Conservation (phyloP, 257 asterid species). For the Jasminum sambac region DNA sequence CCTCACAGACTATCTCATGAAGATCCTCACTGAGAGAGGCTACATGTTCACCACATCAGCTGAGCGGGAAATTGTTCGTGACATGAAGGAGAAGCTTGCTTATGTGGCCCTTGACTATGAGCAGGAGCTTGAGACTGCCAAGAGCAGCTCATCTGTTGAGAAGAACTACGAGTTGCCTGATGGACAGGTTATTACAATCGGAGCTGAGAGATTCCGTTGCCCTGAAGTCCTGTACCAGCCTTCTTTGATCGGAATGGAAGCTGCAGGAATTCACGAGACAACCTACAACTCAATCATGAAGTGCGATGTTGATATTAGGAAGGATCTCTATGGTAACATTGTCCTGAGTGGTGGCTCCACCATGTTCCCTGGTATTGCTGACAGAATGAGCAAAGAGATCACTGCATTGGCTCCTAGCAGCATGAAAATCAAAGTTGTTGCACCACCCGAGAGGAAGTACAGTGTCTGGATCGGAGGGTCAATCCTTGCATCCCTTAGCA, state of each 20-base stretch:
- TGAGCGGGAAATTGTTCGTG: conserved; percentile 41
- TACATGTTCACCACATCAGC: conserved; percentile 42
- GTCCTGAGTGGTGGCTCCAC: conserved; percentile 38
- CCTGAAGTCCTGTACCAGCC: conserved; percentile 39
- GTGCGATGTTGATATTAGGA: conserved; percentile 35
- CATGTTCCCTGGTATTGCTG: conserved; percentile 34
- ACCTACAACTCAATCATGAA: conserved; percentile 38
- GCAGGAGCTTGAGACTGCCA: conserved; percentile 33
- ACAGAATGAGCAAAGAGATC: conserved; percentile 37
- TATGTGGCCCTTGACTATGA: conserved; percentile 36
- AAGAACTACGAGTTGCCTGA: conserved; percentile 37
- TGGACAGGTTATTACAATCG: conserved; percentile 31
- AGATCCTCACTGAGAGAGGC: conserved; percentile 40
- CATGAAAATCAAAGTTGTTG: conserved; percentile 37
- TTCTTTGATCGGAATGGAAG: conserved; percentile 34
- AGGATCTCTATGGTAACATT: conserved; percentile 31
- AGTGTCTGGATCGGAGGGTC: conserved; percentile 40
- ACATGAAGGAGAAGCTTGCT: conserved; percentile 39
- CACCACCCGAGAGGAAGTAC: conserved; percentile 36
- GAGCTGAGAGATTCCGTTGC: conserved; percentile 41
- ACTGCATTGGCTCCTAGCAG: conserved; percentile 38
- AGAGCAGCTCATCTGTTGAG: conserved; percentile 34
- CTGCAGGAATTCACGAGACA: conserved; percentile 38
- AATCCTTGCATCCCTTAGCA: conserved; percentile 38
- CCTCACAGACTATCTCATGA: conserved; percentile 39